phyloP scores from a whole-genome alignment of 192 early-diverging fungal species.

The Cetraspora pellucida region DNA sequence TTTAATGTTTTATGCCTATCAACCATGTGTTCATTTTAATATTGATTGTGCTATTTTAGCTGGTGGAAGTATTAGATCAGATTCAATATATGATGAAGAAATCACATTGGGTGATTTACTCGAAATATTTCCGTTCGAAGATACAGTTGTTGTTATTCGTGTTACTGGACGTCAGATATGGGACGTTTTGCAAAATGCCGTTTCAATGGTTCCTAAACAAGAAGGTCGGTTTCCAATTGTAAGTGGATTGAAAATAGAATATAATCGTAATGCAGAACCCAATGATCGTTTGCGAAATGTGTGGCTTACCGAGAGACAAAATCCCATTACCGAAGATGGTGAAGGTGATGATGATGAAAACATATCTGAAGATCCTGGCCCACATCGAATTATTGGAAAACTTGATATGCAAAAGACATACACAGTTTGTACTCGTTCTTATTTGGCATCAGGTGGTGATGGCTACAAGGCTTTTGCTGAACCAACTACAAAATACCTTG shows the following conservation, averaged over 20 bases:
- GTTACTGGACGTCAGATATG: constrained; percentile 64
- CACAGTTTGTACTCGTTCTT: constrained; percentile 58
- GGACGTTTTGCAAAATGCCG: constrained; percentile 64
- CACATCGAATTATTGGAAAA: constrained; percentile 37
- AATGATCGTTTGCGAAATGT: constrained; percentile 56
- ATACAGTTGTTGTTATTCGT: constrained; percentile 64
- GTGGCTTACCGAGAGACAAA: constrained; percentile 1
- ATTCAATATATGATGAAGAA: constrained; percentile 52
- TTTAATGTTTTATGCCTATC: constrained; percentile 62
- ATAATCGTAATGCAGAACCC: constrained; percentile 53
- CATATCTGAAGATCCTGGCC: constrained; percentile 37
- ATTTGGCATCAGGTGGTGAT: constrained; percentile 66
- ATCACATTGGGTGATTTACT: constrained; percentile 65
- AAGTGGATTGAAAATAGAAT: constrained; percentile 63
- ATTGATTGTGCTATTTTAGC: constrained; percentile 52
- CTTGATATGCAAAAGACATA: constrained; percentile 56
- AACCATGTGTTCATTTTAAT: constrained; percentile 25
- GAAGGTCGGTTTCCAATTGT: constrained; percentile 73
- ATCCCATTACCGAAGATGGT: constrained; percentile 14
- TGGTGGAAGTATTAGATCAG: constrained; percentile 68
- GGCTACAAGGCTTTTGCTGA: constrained; percentile 53
- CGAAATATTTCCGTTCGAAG: constrained; percentile 70
- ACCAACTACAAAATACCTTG: constrained; percentile 46
- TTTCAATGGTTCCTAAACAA: constrained; percentile 68
- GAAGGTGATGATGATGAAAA: constrained; percentile 41